Conservation (phyloP, 2,329 filamentous ascomycete genomes). For the Rutstroemia sp. region DNA sequence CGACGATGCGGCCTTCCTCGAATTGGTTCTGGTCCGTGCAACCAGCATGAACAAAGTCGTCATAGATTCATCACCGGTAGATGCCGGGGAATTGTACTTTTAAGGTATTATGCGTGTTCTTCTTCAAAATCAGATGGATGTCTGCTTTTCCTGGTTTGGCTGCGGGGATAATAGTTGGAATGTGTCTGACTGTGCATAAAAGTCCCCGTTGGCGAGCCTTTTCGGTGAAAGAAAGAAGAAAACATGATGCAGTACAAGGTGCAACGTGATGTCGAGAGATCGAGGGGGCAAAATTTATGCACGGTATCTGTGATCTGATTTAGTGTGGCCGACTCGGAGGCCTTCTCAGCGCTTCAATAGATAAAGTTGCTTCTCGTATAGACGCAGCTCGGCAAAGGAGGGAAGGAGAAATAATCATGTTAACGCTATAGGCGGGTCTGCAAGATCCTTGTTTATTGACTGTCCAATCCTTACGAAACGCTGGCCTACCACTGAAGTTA, state of each 20-base stretch:
- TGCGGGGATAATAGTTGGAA: neutral
- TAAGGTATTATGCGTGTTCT: neutral
- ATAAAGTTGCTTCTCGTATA: conserved; percentile 6
- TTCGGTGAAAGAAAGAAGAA: neutral
- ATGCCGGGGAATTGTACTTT: neutral
- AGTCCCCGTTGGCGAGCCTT: neutral
- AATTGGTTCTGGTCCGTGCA: neutral
- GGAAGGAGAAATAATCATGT: neutral
- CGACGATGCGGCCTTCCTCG: neutral
- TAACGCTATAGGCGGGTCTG: conserved; percentile 9
- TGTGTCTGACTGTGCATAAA: neutral
- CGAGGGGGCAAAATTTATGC: conserved; percentile 1
- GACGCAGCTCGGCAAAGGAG: conserved; percentile 10
- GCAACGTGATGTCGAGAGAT: conserved; percentile 1
- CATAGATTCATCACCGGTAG: neutral
- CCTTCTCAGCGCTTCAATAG: conserved; percentile 9
- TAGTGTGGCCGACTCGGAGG: conserved; percentile 3
- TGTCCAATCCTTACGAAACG: neutral
- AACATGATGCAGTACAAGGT: neutral
- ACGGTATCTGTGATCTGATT: neutral
- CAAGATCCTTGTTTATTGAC: neutral
- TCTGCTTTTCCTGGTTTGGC: neutral
- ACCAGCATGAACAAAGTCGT: neutral
- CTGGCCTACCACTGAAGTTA: too few relatives aligned
- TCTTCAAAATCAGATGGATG: neutral